Percentiles rank a stretch among this genome's conserved stretches.
Conservation (phyloP, 2,329 filamentous ascomycete species). For the Colletotrichum sp. region DNA sequence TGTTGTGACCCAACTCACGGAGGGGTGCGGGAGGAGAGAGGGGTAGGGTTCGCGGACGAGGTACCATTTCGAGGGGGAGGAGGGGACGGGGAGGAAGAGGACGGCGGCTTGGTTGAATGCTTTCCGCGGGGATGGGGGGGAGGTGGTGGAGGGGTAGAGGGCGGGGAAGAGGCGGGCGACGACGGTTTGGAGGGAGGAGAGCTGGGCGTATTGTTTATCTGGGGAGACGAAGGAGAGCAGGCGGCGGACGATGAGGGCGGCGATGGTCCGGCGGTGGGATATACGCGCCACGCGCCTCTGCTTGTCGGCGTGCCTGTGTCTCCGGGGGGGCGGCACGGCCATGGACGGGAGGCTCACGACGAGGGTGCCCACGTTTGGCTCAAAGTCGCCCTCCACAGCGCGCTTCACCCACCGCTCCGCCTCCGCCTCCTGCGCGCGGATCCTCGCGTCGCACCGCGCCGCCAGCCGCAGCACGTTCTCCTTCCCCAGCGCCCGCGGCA, state of each 20-base stretch:
- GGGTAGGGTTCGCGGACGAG: slow-evolving; percentile 52
- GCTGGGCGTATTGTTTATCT: slow-evolving; percentile 43
- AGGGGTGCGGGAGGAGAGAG: slow-evolving; percentile 38
- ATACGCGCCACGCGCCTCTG: slow-evolving; percentile 29
- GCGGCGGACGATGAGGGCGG: slow-evolving; percentile 50
- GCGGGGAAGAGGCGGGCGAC: slow-evolving; percentile 54
- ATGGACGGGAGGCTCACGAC: slow-evolving; percentile 49
- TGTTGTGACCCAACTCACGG: background rate
- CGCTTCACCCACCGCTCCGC: slow-evolving; percentile 58
- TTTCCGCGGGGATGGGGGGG: slow-evolving; percentile 29
- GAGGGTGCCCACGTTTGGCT: slow-evolving; percentile 52
- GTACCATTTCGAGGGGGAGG: slow-evolving; percentile 40
- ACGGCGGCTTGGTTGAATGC: slow-evolving; percentile 45
- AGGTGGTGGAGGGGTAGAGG: slow-evolving; percentile 26
- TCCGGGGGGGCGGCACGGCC: slow-evolving; percentile 19
- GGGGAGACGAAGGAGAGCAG: slow-evolving; percentile 57
- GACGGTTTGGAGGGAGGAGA: slow-evolving; percentile 47
- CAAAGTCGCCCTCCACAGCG: slow-evolving; percentile 51
- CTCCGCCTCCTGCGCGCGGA: slow-evolving; percentile 49
- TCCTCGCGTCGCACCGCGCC: slow-evolving; percentile 49
- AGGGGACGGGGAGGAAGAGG: slow-evolving; percentile 41
- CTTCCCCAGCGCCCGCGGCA: slow-evolving; percentile 75
- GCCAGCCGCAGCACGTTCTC: slow-evolving; percentile 67
- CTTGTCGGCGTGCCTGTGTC: slow-evolving; percentile 9
- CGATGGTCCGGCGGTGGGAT: slow-evolving; percentile 44